Evolutionary conservation across 2,329 filamentous ascomycete genomes (phyloP), one percentile per base, ranked within the genome.

Genomic region (Phyllosticta ampelicida): DNA sequence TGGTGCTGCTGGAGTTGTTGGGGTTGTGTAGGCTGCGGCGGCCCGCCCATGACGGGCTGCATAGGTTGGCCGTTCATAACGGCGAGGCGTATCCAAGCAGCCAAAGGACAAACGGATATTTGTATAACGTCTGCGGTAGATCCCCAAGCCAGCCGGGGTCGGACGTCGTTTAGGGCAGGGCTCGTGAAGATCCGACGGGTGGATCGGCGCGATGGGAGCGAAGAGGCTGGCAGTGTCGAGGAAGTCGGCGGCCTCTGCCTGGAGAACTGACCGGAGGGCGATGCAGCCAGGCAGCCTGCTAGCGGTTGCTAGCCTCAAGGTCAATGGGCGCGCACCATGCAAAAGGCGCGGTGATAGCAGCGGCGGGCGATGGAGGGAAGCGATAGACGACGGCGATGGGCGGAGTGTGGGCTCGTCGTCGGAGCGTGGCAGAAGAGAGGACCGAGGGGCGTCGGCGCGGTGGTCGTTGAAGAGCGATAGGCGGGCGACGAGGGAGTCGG

Each of bases 211-310:
- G 9, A 26, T 48, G 19, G 52, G 21, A 18, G 18, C n/a, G 56
- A 36, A 18, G 19, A 16, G 30, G 20, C 19, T 50, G 30, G 44
- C 21, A 10, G 19, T 21, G 56, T 58, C 44, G 52, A 51, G n/a
- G n/a, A 20, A 4, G 52, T 28, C 29, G 28, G 28, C n/a, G 55
- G 48, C 23, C 5, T n/a, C 56, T 59, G 53, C 56, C 56, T 54
- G 56, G 51, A 54, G 56, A 52, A 51, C 56, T 54, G 56, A 59
- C 48, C 56, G 56, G 53, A 51, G 16, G 56, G 56, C 51, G 51
- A 54, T 59, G 56, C 56, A 54, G 56, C 56, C 56, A 59, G 56
- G 56, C 56, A 59, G 56, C 56, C 56, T 44, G 36, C 36, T 44
- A 59, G 56, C 56, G 52, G 56, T 59, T 51, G 56, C 56, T 59